These are phyloP conservation scores for Rubus idaeus DNA, from an alignment of 306 rosid genomes.

Conservation along the genomic window DNA sequence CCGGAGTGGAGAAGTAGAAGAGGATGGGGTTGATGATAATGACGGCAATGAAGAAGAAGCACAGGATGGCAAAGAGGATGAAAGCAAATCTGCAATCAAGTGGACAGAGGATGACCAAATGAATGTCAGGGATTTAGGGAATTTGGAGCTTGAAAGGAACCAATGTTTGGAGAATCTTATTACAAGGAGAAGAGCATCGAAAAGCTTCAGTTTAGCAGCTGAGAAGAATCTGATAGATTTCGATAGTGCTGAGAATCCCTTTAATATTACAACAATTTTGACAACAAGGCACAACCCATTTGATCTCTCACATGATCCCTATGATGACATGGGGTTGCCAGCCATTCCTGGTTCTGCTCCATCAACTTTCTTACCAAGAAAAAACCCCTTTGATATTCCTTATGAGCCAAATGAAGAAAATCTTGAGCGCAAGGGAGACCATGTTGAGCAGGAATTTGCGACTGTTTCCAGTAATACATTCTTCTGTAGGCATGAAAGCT, in stretches of 20 bases:
- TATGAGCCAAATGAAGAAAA: constrained; percentile 84
- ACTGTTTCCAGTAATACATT: constrained; percentile 45
- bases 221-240: constrained; percentile 91
- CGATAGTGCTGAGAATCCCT: constrained; percentile 58
- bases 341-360: constrained; percentile 99
- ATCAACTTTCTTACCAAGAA: constrained; percentile 67
- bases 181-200: constrained; percentile 73
- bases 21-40: constrained; percentile 38
- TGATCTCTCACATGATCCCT: constrained; percentile 62
- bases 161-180: constrained; percentile 78
- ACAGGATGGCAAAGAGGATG: constrained; percentile 76
- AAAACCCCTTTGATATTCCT: constrained; percentile 86
- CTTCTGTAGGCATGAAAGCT: constrained; percentile 76
- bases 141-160: constrained; percentile 86
- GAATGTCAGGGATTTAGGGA: constrained; percentile 84
- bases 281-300: constrained; percentile 63
- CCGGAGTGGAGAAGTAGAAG: constrained; percentile 46
- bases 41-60: constrained; percentile 69
- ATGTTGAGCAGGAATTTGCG: constrained; percentile 55
- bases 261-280: constrained; percentile 55
- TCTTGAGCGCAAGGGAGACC: constrained; percentile 67
- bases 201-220: constrained; percentile 38
- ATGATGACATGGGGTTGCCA: constrained; percentile 58
- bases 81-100: constrained; percentile 86
- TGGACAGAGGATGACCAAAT: constrained; percentile 95